Percentiles rank a stretch among this genome's conserved stretches.
phyloP scores from a whole-genome alignment of 352 stramenopile genomes.

The Pythium plurisporium region DNA sequence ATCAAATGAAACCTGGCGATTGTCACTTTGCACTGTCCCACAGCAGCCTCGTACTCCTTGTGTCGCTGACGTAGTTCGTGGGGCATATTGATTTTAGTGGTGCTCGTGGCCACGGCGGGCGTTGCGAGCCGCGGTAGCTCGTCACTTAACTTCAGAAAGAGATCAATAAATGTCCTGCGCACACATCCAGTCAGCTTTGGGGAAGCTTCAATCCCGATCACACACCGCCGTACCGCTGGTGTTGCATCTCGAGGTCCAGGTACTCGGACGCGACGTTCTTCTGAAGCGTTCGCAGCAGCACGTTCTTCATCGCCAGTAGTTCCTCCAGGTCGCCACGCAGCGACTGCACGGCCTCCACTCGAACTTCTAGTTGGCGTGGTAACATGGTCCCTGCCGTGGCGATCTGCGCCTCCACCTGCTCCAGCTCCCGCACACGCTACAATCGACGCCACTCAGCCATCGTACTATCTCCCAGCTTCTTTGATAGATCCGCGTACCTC shows the following conservation, averaged over 20 bases:
- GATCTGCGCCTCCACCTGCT: constrained; percentile 31
- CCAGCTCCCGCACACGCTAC: constrained; percentile 33
- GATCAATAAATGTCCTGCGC: constrained; percentile 35
- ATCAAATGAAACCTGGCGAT: constrained; percentile 25
- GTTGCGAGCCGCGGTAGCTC: constrained; percentile 30
- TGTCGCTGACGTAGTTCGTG: constrained; percentile 14
- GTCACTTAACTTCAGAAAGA: constrained; percentile 48
- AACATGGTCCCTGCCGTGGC: constrained; percentile 21
- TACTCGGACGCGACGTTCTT: constrained; percentile 29
- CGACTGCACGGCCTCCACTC: constrained; percentile 14
- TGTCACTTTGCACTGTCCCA: constrained; percentile 21
- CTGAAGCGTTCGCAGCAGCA: constrained; percentile 35
- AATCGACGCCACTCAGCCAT: not conserved
- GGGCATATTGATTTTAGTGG: not conserved
- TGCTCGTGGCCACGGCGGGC: not conserved
- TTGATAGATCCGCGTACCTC: constrained; percentile 6
- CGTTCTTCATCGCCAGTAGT: constrained; percentile 32
- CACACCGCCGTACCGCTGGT: constrained; percentile 28
- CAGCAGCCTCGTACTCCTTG: constrained; percentile 27
- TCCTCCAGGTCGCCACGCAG: constrained; percentile 27
- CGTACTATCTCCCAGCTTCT: not conserved
- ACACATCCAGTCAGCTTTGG: not conserved
- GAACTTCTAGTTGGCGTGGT: constrained; percentile 26
- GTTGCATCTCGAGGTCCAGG: constrained; percentile 37
- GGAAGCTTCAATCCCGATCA: not conserved